Conservation (phyloP, 2,329 filamentous ascomycete genomes). For the Aspergillaceae sp. region DNA sequence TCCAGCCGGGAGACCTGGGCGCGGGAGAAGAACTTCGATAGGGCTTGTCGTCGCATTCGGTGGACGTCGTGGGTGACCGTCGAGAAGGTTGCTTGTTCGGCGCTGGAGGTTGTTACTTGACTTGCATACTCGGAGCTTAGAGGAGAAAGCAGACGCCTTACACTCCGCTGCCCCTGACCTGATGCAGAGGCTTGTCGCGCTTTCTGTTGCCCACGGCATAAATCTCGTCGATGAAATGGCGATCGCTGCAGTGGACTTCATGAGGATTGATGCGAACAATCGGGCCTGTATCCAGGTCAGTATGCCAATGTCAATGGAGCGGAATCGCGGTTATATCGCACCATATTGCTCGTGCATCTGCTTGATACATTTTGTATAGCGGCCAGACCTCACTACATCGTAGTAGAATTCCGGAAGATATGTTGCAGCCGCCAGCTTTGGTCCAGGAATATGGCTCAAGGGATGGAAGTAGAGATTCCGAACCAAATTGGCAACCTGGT, state of each 20-base stretch:
- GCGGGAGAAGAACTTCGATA: conserved; percentile 16
- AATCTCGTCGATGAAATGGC: conserved; percentile 25
- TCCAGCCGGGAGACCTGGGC: no score
- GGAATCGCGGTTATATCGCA: no score
- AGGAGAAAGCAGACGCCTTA: no score
- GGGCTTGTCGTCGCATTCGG: conserved; percentile 10
- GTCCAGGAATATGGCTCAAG: conserved; percentile 24
- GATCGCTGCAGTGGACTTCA: conserved; percentile 28
- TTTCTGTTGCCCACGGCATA: conserved; percentile 19
- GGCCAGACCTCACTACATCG: conserved; percentile 23
- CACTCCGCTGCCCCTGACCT: conserved; percentile 3
- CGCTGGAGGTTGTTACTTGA: not conserved
- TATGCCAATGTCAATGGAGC: no score
- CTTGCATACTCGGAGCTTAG: no score
- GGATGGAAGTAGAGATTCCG: conserved; percentile 22
- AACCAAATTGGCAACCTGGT: no score
- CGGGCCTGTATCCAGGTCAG: conserved; percentile 14
- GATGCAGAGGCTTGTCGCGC: conserved; percentile 15
- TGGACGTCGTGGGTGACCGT: conserved; percentile 13
- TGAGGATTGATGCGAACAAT: conserved; percentile 27
- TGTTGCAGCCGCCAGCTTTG: conserved; percentile 24
- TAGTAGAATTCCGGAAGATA: conserved; percentile 28
- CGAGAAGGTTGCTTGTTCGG: conserved; percentile 8
- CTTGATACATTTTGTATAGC: conserved; percentile 26
- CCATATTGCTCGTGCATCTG: conserved; percentile 27